Evolutionary conservation across 805 yeast species (phyloP), one percentile per base, ranked within the genome.

Genomic region (Yarrowia sp.): DNA sequence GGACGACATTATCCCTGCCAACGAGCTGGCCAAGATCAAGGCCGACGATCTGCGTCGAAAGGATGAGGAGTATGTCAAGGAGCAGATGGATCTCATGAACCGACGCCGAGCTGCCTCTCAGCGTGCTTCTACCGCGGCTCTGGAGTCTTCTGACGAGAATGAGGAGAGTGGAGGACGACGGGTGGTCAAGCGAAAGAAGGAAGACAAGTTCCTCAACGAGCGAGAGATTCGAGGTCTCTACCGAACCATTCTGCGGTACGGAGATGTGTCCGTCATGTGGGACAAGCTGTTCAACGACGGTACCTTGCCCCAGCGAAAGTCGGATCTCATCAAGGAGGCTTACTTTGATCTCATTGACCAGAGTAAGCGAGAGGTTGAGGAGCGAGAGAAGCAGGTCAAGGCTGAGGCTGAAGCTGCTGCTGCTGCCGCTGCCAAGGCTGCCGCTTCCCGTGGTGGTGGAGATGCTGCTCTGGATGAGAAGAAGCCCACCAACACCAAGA

Each of bases 1-100:
- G 99, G 98, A 95, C 80, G 99, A 95, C 77, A 95, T 95, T 73
- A 95, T 95, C 74, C 99, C 99, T 0, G 93, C 91, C 71, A 97
- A 91, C 53, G 99, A 95, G 77, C 82, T 96, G 71, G 84, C 87
- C 69, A 91, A 90, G 76, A 83, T 95, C 73, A 95, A 95, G 76
- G 97, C 90, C 71, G 97, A 92, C 68, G 99, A 95, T 76, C 88
- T 89, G 82, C 89, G 87, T 76, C 84, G 90, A 64, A 85, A 88
- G 53, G 98, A 95, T 72, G 98, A 94, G 71, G 89, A 87, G 71
- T 93, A 86, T 74, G 83, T 95, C 68, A 87, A 92, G 74, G 94
- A 92, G 73, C 98, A 95, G 77, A 87, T 95, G 72, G 92, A 92
- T 71, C 85, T 95, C 88, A 89, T 86, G 74, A 86, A 90, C 40